Conservation (phyloP, 2,329 filamentous ascomycete genomes). For the Penicillium sp. region DNA sequence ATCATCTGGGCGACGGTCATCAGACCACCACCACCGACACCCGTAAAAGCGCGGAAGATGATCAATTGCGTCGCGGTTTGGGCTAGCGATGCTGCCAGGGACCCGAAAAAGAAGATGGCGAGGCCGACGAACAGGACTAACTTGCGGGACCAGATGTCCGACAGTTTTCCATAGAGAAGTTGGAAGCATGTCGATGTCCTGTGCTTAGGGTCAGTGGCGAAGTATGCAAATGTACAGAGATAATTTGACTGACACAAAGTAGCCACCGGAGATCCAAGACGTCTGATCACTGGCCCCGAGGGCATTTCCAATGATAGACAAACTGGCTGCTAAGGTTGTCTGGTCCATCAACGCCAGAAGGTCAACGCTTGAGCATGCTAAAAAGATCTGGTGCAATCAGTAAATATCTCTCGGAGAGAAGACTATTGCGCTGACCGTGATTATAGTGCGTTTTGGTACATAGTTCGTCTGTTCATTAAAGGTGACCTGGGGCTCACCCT, state of each 20-base stretch:
- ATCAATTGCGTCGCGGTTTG: constrained; percentile 60
- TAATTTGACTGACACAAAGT: constrained; percentile 54
- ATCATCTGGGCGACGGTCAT: constrained; percentile 62
- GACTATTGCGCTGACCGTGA: constrained; percentile 45
- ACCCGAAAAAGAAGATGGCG: constrained; percentile 56
- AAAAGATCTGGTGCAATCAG: constrained; percentile 52
- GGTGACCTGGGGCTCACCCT: constrained; percentile 13
- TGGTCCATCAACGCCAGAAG: constrained; percentile 60
- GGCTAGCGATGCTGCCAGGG: constrained; percentile 61
- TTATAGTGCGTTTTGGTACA: constrained; percentile 53
- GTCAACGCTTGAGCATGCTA: constrained; percentile 59
- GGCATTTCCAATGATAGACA: constrained; percentile 57
- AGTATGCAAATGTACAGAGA: not conserved
- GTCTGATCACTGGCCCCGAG: constrained; percentile 53
- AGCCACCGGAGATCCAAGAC: constrained; percentile 59
- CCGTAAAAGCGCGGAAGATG: constrained; percentile 61
- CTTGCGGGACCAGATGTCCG: constrained; percentile 64
- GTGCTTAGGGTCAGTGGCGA: constrained; percentile 31
- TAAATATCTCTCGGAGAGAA: not conserved
- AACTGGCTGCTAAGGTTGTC: constrained; percentile 57
- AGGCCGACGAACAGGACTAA: constrained; percentile 57
- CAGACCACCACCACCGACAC: constrained; percentile 63
- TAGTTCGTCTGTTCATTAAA: constrained; percentile 62
- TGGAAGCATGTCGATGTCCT: constrained; percentile 70
- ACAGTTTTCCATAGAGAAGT: constrained; percentile 63